These are phyloP conservation scores for Setaria italica DNA, from an alignment of 202 grass and related monocot species.

Conservation along the genomic window DNA sequence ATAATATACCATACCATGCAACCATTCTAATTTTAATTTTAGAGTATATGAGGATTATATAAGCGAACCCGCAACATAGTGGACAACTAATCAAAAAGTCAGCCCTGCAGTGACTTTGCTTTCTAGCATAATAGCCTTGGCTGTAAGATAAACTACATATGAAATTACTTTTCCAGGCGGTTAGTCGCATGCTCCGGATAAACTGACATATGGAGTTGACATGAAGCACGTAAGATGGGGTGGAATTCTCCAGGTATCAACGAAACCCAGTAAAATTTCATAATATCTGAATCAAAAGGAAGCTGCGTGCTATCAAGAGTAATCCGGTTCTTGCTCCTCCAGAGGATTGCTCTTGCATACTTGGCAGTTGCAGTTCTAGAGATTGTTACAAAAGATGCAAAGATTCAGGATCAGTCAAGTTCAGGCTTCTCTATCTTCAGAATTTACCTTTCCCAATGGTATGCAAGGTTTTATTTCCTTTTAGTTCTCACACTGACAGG, in stretches of 20 bases:
- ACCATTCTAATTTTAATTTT: no score
- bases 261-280: not conserved
- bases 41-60: no score
- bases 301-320: not conserved
- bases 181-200: slow-evolving; percentile 87
- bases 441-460: slow-evolving; percentile 84
- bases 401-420: slow-evolving; percentile 63
- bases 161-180: slow-evolving; percentile 59
- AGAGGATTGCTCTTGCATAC: slow-evolving; percentile 91
- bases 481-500: not conserved
- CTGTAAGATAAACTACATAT: not conserved
- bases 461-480: not conserved
- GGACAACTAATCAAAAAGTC: no score
- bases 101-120: not conserved
- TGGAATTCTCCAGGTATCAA: slow-evolving; percentile 82
- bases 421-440: slow-evolving; percentile 67
- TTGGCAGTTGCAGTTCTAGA: slow-evolving; percentile 76
- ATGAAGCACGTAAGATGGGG: slow-evolving; percentile 88
- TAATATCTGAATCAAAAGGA: not conserved
- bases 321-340: not conserved
- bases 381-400: slow-evolving; percentile 69
- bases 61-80: no score
- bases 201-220: slow-evolving; percentile 75
- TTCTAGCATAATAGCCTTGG: not conserved
- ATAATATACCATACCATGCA: no score